Conservation (phyloP, 1,284 basidiomycete genomes). For the Leccinum subrobustum region DNA sequence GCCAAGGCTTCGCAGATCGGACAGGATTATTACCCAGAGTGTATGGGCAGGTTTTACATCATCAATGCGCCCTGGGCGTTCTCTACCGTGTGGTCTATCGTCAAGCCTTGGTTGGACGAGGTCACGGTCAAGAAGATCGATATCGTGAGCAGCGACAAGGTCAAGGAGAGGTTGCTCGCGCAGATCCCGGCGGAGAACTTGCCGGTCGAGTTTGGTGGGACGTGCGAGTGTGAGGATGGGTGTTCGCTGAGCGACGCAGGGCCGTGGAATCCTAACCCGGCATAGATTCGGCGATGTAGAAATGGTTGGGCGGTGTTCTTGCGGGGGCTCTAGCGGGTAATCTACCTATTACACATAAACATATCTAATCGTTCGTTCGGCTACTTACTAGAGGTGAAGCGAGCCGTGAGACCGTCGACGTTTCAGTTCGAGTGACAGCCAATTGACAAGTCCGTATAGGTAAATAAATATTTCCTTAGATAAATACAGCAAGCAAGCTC, state of each 20-base stretch:
- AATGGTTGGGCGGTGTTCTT: background rate
- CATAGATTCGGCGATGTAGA: constrained; percentile 13
- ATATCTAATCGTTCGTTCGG: constrained; percentile 30
- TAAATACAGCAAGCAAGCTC: background rate
- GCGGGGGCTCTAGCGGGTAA: constrained; percentile 19
- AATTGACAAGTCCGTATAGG: background rate
- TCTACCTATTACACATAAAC: constrained; percentile 27
- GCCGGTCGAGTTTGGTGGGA: constrained; percentile 84
- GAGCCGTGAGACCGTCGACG: background rate
- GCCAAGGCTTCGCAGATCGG: constrained; percentile 78
- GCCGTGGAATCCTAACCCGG: constrained; percentile 73
- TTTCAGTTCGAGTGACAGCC: background rate
- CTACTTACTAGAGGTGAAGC: background rate
- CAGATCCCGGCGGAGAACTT: constrained; percentile 87
- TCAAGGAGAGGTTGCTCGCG: constrained; percentile 67
- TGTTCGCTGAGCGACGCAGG: constrained; percentile 91
- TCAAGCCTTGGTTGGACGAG: constrained; percentile 95
- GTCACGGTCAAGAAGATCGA: constrained; percentile 93
- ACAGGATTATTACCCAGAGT: constrained; percentile 91
- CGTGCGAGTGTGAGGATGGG: constrained; percentile 75
- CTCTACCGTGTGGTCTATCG: constrained; percentile 82
- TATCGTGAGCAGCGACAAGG: constrained; percentile 66
- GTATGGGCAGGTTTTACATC: constrained; percentile 97
- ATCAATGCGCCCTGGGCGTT: constrained; percentile 95
- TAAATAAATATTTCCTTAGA: background rate